Evolutionary conservation across 139 green algal species (phyloP).

Genomic region (Chlorella sp.): DNA sequence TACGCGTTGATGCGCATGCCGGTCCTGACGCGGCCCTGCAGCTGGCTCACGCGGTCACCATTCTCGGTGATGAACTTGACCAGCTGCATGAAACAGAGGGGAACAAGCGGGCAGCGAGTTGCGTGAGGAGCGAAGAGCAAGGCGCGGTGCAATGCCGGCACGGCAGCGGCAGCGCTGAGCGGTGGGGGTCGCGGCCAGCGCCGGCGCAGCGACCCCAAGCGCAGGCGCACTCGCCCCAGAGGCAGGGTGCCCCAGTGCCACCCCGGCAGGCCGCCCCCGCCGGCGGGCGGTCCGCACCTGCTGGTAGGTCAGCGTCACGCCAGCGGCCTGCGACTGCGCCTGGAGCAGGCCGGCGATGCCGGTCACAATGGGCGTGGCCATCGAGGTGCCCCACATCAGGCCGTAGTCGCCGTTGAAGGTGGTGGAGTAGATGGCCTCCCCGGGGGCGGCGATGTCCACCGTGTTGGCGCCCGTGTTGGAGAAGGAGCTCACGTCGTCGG

Average conservation of each 20-base stretch:
- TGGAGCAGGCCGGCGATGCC: conserved; percentile 61
- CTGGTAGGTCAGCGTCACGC: conserved; percentile 1
- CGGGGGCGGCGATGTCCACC: conserved; percentile 39
- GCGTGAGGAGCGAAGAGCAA: background rate
- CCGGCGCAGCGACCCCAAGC: no score
- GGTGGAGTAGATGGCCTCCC: conserved; percentile 36
- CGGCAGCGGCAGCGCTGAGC: background rate
- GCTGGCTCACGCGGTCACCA: background rate
- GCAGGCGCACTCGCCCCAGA: background rate
- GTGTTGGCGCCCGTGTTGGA: conserved; percentile 29
- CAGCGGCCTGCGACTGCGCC: conserved; percentile 36
- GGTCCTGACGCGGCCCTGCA: conserved; percentile 1
- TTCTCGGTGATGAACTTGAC: background rate
- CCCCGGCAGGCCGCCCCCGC: background rate
- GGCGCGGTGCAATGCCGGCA: background rate
- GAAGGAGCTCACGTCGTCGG: conserved; percentile 22
- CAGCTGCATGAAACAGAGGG: background rate
- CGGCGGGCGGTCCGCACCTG: background rate
- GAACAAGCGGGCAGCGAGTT: background rate
- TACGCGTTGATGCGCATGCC: conserved; percentile 5
- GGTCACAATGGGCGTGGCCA: conserved; percentile 80
- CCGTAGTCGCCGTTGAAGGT: conserved; percentile 23
- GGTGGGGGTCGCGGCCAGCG: background rate
- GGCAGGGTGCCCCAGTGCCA: background rate
- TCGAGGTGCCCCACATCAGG: conserved; percentile 81